Percentiles rank a stretch among this genome's conserved stretches.
Evolutionary conservation across 495 filamentous ascomycete species (phyloP).

Genomic region (Hypoxylon crocopeplum): DNA sequence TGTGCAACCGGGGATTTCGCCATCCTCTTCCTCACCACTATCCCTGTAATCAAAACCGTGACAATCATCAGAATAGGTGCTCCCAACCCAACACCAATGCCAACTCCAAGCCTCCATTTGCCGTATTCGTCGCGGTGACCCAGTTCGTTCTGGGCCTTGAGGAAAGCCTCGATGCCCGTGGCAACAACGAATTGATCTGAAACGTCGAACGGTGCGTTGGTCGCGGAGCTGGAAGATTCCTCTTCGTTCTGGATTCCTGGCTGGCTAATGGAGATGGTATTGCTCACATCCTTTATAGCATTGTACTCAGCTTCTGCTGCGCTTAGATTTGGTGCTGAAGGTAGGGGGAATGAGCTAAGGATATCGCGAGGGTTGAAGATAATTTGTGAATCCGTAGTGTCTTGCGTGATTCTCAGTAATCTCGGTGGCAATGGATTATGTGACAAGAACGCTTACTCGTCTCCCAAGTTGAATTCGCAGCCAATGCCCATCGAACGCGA

Average conservation of each 20-base stretch:
- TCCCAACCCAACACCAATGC: constrained; percentile 15
- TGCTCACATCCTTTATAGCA: not conserved
- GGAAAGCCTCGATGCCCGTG: not conserved
- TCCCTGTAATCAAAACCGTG: not conserved
- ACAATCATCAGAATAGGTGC: constrained; percentile 11
- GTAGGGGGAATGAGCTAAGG: constrained; percentile 1
- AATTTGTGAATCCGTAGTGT: constrained; percentile 4
- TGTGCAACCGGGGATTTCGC: too few species aligned
- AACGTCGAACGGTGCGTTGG: not conserved
- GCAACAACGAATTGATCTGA: constrained; percentile 2
- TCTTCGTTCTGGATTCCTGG: not conserved
- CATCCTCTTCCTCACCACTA: not conserved
- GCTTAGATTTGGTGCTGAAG: not conserved
- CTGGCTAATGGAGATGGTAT: constrained; percentile 7
- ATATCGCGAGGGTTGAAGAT: constrained; percentile 3
- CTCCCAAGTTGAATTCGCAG: not conserved
- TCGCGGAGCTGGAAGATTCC: too few species aligned
- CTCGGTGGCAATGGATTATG: not conserved
- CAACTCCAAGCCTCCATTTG: constrained; percentile 17
- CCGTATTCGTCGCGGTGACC: constrained; percentile 1
- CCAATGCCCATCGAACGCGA: not conserved
- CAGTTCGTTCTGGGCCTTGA: not conserved
- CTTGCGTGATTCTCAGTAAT: not conserved
- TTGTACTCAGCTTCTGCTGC: not conserved
- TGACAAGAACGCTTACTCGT: not conserved